Evolutionary conservation across 192 early-diverging fungal genomes (phyloP).

Genomic region (Backusella morwellensis): DNA sequence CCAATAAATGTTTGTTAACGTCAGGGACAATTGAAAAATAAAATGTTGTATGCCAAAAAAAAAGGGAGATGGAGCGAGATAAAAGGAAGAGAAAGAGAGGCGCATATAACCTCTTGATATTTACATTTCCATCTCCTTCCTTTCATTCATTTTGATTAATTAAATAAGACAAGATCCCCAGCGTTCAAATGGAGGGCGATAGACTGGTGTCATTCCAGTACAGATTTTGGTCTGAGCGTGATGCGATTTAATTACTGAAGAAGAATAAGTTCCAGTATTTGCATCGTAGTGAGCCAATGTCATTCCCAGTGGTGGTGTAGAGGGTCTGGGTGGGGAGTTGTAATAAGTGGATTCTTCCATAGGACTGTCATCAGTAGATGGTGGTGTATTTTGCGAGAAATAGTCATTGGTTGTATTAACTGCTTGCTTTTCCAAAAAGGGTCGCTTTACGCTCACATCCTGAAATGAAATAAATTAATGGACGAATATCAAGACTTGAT

Average conservation of each 20-base stretch:
- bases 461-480: neutral
- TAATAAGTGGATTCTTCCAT: neutral
- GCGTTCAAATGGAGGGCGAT: conserved; percentile 30
- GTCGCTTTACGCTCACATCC: neutral
- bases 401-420: neutral
- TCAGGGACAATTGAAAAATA: neutral
- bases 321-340: conserved; percentile 5
- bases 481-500: neutral
- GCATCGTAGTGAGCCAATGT: conserved; percentile 34
- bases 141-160: neutral
- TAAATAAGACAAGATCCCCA: conserved; percentile 33
- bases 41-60: neutral
- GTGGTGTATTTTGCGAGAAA: neutral
- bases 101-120: neutral
- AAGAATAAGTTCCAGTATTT: conserved; percentile 22
- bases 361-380: neutral
- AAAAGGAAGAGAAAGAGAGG: neutral
- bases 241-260: conserved; percentile 18
- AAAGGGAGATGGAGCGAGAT: neutral
- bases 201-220: conserved; percentile 35
- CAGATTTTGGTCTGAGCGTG: conserved; percentile 12
- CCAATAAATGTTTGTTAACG: neutral
- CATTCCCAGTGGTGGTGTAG: conserved; percentile 33
- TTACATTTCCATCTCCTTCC: neutral
- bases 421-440: neutral